Evolutionary conservation across 352 stramenopile species (phyloP).

Genomic region (Phytophthora sp.): DNA sequence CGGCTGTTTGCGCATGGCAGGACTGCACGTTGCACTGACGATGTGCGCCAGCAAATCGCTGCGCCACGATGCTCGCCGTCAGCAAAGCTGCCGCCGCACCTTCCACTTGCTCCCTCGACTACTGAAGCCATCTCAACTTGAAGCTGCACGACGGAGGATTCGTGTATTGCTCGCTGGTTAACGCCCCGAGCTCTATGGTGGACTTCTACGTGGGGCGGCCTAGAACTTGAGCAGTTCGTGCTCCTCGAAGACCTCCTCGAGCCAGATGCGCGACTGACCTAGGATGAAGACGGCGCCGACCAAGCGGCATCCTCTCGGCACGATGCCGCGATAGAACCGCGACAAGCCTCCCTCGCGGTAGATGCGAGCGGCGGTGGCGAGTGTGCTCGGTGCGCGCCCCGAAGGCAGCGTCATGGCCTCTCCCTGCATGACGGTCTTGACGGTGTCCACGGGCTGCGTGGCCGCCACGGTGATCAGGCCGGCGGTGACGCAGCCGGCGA

Average conservation of each 20-base stretch:
- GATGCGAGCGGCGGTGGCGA: slow-evolving; percentile 51
- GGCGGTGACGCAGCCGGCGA: slow-evolving; percentile 69
- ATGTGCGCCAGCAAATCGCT: slow-evolving; percentile 14
- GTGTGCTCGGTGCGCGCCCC: slow-evolving; percentile 41
- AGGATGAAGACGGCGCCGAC: slow-evolving; percentile 87
- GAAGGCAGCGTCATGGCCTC: slow-evolving; percentile 61
- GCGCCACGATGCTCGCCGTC: slow-evolving; percentile 3
- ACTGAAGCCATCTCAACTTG: neutral
- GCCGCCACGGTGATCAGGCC: slow-evolving; percentile 76
- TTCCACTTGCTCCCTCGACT: slow-evolving; percentile 8
- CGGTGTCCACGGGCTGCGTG: slow-evolving; percentile 83
- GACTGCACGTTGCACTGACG: neutral
- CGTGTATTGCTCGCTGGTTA: slow-evolving; percentile 8
- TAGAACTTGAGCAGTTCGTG: slow-evolving; percentile 58
- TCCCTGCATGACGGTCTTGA: slow-evolving; percentile 89
- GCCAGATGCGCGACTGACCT: slow-evolving; percentile 66
- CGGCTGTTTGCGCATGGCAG: neutral
- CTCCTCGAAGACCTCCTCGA: slow-evolving; percentile 78
- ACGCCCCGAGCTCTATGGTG: slow-evolving; percentile 18
- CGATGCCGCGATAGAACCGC: slow-evolving; percentile 73
- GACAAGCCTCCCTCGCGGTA: slow-evolving; percentile 54
- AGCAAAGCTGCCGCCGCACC: slow-evolving; percentile 1
- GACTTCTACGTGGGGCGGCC: slow-evolving; percentile 2
- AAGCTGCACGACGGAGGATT: neutral
- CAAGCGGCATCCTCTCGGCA: slow-evolving; percentile 79